Evolutionary conservation across 2,329 filamentous ascomycete genomes (phyloP), one percentile per base, ranked within the genome.

Genomic region (Aspergillus novoparasiticus): DNA sequence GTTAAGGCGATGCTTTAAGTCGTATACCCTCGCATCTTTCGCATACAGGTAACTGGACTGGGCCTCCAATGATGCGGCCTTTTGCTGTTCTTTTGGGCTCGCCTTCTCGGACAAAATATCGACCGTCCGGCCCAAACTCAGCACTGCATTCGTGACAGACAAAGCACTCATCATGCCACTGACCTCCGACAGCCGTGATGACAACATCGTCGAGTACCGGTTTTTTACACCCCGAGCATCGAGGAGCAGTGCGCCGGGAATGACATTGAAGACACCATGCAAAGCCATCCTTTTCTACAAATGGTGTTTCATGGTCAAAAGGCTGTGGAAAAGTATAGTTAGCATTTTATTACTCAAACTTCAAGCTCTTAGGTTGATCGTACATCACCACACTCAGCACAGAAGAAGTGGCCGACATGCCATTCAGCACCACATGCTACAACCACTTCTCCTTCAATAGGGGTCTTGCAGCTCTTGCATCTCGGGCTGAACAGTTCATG

Each of bases 401-500:
- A 99, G 85, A 99, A 99, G 82, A 99, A 99, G 80, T 99, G 95
- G 0, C 95, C 95, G 59, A 92, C 91, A 77, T 99, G 95, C 92
- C 93, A 99, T 79, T 97, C 93, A n/a, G 90, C 87, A 1, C 95
- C 95, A 61, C 96, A 92, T 1, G 95, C 95, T 16, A 97, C 90
- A 36, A 97, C 89, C 69, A 98, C 93, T 79, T 98, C 94, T 48
- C 94, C 94, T 69, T 98, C 89, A 72, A 99, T 99, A 4, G 95
- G 94, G 9, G 95, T 99, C 77, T 91, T 93, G 86, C 95, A 99
- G 77, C 92, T 93, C 80, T 95, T 95, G 85, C 95, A 99, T 48
- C 93, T 89, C 5, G 95, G 95, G 36, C 91, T 93, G 79, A 92
- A 99, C 59, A 91, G 83, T 79, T 99, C 95, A 78, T 99, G 95